Evolutionary conservation across 495 filamentous ascomycete species (phyloP).

Genomic region (Daldinia concentrica): DNA sequence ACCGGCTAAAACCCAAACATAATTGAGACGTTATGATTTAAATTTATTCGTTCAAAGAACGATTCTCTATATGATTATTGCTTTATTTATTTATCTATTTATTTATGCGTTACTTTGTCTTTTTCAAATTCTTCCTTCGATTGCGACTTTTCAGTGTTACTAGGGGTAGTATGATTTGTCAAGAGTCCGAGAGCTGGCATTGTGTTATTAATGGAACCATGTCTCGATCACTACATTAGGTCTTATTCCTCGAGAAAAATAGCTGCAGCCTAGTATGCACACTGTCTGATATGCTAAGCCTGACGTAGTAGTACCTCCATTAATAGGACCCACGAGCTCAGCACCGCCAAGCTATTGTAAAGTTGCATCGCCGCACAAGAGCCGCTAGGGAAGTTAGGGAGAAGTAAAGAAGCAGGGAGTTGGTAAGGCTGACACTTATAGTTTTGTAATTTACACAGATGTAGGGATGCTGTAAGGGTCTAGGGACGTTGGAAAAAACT

Average conservation of each 20-base stretch:
- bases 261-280: not conserved
- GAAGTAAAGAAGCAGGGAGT: not conserved
- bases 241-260: not conserved
- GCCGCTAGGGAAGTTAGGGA: conserved; percentile 18
- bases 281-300: conserved; percentile 10
- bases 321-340: conserved; percentile 30
- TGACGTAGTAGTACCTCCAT: conserved; percentile 10
- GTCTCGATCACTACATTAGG: conserved; percentile 8
- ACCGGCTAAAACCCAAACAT: not conserved
- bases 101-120: not conserved
- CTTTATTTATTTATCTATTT: not conserved
- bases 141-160: not conserved
- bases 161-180: conserved; percentile 3
- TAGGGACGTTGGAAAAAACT: not conserved
- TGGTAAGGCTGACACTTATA: conserved; percentile 10
- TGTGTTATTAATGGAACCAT: conserved; percentile 14
- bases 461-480: conserved; percentile 3
- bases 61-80: not conserved
- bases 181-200: conserved; percentile 9
- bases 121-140: not conserved
- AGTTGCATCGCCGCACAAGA: conserved; percentile 12
- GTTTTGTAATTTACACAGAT: conserved; percentile 1
- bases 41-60: not conserved
- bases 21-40: not conserved
- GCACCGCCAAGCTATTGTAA: conserved; percentile 28